Evolutionary conservation across 2,329 filamentous ascomycete species (phyloP), one percentile per base, ranked within the genome.

Genomic region (Penicillium sp.): DNA sequence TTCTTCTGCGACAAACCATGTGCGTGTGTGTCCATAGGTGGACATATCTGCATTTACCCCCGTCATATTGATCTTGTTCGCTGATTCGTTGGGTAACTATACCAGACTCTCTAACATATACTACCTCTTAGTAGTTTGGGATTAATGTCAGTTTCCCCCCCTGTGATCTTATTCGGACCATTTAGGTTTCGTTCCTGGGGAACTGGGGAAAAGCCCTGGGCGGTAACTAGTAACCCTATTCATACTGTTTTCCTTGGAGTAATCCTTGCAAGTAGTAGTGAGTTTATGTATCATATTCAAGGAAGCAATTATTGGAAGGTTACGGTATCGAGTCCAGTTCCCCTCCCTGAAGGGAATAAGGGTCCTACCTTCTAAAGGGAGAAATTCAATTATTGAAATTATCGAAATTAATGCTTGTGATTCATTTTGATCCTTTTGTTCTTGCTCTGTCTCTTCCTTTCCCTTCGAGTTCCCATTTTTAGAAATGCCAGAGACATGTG

Each of bases 111-210:
- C 49, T 22, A 19, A 51, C 49, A 51, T 35, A 28, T 50, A 51
- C 49, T 51, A 51, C 49, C 49, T 35, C 49, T 51, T 51, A 30
- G 49, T 30, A 17, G 49, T 51, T 51, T 51, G n/a, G 30, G n/a
- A 35, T 51, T 51, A 15, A 51, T 51, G 49, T 30, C 10, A n/a
- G 44, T 7, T 22, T 22, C 40, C 19, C n/a, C 44, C 28, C 49
- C 26, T 51, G 49, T 51, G 8, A 51, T 51, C n/a, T 51, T 22
- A 51, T 35, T 51, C n/a, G 1, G 28, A 51, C 49, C 30, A 1
- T 22, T 51, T 19, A 51, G 49, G n/a, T 51, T 51, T 19, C 24
- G 30, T 51, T 51, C 30, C 24, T 30, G 45, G 45, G 42, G 42
- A 30, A 33, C 30, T 33, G 30, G 30, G 30, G 30, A 33, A 33